Evolutionary conservation across 2,329 filamentous ascomycete genomes (phyloP).

Genomic region (Fusarium albidum): DNA sequence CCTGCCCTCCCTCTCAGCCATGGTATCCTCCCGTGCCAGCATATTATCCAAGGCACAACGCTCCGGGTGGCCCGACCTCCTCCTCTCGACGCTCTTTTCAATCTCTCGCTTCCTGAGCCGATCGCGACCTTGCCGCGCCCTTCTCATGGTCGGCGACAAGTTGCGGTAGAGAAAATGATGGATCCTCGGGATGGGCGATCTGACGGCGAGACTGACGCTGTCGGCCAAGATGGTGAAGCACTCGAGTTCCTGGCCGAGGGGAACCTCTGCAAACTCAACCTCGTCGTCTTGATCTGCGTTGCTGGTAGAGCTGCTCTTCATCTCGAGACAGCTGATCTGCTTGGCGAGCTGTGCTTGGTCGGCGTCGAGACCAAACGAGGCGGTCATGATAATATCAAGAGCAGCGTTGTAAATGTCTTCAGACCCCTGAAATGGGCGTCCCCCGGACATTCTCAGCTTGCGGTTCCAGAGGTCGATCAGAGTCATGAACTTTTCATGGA

Average conservation of each 20-base stretch:
- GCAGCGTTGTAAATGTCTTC: slow-evolving; percentile 42
- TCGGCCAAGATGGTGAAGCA: slow-evolving; percentile 17
- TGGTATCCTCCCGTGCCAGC: slow-evolving; percentile 40
- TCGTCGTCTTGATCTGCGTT: slow-evolving; percentile 16
- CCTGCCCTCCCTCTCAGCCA: slow-evolving; percentile 42
- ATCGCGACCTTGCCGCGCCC: slow-evolving; percentile 3
- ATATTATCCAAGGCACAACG: slow-evolving; percentile 43
- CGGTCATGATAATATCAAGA: slow-evolving; percentile 44
- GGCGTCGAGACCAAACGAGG: slow-evolving; percentile 39
- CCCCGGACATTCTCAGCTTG: slow-evolving; percentile 38
- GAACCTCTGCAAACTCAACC: slow-evolving; percentile 18
- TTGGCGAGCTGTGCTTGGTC: slow-evolving; percentile 1
- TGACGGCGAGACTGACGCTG: slow-evolving; percentile 10
- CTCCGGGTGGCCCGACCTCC: not conserved
- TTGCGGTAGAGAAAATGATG: slow-evolving; percentile 28
- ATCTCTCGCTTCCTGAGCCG: slow-evolving; percentile 23
- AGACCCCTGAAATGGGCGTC: slow-evolving; percentile 41
- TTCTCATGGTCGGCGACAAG: slow-evolving; percentile 8
- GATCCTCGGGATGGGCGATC: slow-evolving; percentile 11
- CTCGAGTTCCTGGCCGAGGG: slow-evolving; percentile 12
- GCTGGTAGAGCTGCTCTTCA: not conserved
- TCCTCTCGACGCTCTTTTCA: slow-evolving; percentile 20
- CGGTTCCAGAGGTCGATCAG: slow-evolving; percentile 44
- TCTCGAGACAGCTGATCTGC: slow-evolving; percentile 16
- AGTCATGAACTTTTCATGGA: slow-evolving; percentile 40